These are phyloP conservation scores for Amanita fuliginea DNA, from an alignment of 768 basidiomycete species.

Conservation along the genomic window DNA sequence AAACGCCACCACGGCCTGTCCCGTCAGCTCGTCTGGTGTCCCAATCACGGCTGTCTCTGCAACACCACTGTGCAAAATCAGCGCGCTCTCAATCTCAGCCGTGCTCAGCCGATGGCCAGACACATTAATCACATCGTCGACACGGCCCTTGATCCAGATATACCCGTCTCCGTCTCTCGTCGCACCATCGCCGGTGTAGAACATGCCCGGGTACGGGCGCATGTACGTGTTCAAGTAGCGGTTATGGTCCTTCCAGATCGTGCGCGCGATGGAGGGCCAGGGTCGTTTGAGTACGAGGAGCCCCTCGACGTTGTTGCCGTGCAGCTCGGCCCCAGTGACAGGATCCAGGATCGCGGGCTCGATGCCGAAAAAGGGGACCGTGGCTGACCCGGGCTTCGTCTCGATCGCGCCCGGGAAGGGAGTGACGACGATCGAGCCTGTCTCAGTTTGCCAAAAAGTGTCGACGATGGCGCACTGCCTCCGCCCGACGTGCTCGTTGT, in stretches of 20 bases:
- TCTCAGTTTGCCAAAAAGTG: slow-evolving; percentile 98
- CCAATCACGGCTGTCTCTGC: slow-evolving; percentile 95
- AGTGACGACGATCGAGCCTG: slow-evolving; percentile 89
- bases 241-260: slow-evolving; percentile 87
- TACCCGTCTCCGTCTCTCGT: slow-evolving; percentile 92
- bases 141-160: slow-evolving; percentile 97
- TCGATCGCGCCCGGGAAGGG: slow-evolving; percentile 94
- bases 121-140: slow-evolving; percentile 98
- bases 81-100: slow-evolving; percentile 94
- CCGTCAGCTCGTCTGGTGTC: slow-evolving; percentile 77
- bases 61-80: slow-evolving; percentile 90
- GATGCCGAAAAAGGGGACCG: slow-evolving; percentile 97
- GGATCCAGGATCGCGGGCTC: slow-evolving; percentile 84
- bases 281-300: slow-evolving; percentile 78
- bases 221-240: slow-evolving; percentile 50
- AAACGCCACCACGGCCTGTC: slow-evolving; percentile 91
- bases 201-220: slow-evolving; percentile 80
- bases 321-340: slow-evolving; percentile 61
- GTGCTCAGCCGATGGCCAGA: slow-evolving; percentile 96
- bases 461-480: slow-evolving; percentile 88
- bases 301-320: slow-evolving; percentile 82
- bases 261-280: slow-evolving; percentile 94
- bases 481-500: slow-evolving; percentile 89
- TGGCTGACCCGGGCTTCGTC: slow-evolving; percentile 94
- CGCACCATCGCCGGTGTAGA: slow-evolving; percentile 98